Evolutionary conservation across 768 basidiomycete genomes (phyloP).

Genomic region (Gloeophyllum trabeum): DNA sequence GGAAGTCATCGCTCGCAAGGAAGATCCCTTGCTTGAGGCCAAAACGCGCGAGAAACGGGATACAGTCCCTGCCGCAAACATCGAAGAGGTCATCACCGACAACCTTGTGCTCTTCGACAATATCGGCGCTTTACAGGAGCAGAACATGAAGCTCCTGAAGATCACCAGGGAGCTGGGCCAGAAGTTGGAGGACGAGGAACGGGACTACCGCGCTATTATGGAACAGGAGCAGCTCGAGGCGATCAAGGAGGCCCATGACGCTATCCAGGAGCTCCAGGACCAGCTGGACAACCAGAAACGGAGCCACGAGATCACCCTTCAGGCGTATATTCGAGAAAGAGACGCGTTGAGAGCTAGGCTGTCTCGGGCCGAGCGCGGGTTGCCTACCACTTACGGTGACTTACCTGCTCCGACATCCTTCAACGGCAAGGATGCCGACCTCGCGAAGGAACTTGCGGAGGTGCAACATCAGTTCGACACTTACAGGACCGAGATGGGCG

Average conservation of each 20-base stretch:
- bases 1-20: slow-evolving; percentile 69
- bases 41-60: slow-evolving; percentile 36
- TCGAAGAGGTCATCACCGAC: slow-evolving; percentile 77
- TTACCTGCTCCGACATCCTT: slow-evolving; percentile 14
- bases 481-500: slow-evolving; percentile 69
- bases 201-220: slow-evolving; percentile 57
- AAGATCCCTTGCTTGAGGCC: slow-evolving; percentile 72
- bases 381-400: slow-evolving; percentile 15
- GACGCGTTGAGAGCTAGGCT: slow-evolving; percentile 78
- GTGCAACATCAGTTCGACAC: slow-evolving; percentile 73
- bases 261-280: slow-evolving; percentile 66
- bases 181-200: slow-evolving; percentile 80
- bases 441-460: slow-evolving; percentile 54
- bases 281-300: slow-evolving; percentile 75
- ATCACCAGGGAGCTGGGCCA: slow-evolving; percentile 74
- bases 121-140: slow-evolving; percentile 71
- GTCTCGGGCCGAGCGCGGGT: slow-evolving; percentile 33
- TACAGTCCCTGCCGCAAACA: slow-evolving; percentile 36
- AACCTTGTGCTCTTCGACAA: slow-evolving; percentile 82
- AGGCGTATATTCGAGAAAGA: slow-evolving; percentile 78
- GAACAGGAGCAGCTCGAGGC: slow-evolving; percentile 72
- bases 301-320: slow-evolving; percentile 55
- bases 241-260: slow-evolving; percentile 78
- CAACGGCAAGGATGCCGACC: slow-evolving; percentile 19
- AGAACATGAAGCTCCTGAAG: slow-evolving; percentile 82